These are phyloP conservation scores for Myriosclerotinia curreyana DNA, from an alignment of 2,329 filamentous ascomycete genomes.

Conservation along the genomic window DNA sequence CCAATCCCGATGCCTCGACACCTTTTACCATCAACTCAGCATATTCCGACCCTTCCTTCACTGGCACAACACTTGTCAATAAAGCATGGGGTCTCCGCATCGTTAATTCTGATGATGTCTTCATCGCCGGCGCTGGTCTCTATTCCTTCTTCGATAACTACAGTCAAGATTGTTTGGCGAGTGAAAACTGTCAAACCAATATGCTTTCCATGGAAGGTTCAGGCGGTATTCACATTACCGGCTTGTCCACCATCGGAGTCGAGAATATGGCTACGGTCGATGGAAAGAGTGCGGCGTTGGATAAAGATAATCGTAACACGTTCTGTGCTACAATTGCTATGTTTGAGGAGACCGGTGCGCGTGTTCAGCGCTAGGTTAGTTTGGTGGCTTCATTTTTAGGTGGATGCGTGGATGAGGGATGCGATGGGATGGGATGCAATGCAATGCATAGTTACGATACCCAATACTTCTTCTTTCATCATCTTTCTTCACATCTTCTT, in stretches of 20 bases:
- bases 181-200: constrained; percentile 71
- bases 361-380: constrained; percentile 11
- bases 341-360: constrained; percentile 40
- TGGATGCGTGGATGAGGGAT: background rate
- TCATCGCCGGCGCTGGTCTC: constrained; percentile 69
- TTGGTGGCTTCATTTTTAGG: background rate
- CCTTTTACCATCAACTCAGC: constrained; percentile 59
- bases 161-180: constrained; percentile 63
- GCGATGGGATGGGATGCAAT: background rate
- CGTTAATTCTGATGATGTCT: constrained; percentile 62
- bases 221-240: constrained; percentile 58
- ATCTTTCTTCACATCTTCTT: constrained; percentile 7
- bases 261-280: constrained; percentile 69
- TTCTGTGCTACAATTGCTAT: constrained; percentile 61
- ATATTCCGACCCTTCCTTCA: constrained; percentile 69
- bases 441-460: background rate
- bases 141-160: constrained; percentile 88
- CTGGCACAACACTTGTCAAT: constrained; percentile 43
- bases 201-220: constrained; percentile 71
- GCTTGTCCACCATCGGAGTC: constrained; percentile 70
- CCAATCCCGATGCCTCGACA: constrained; percentile 69
- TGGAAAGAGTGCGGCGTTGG: constrained; percentile 51
- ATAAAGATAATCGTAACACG: constrained; percentile 61
- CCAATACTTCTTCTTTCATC: background rate
- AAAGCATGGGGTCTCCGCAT: constrained; percentile 77